Evolutionary conservation across 148 eudicot species (phyloP), one percentile per base, ranked within the genome.

Genomic region (Rhododendron kiyosumense): DNA sequence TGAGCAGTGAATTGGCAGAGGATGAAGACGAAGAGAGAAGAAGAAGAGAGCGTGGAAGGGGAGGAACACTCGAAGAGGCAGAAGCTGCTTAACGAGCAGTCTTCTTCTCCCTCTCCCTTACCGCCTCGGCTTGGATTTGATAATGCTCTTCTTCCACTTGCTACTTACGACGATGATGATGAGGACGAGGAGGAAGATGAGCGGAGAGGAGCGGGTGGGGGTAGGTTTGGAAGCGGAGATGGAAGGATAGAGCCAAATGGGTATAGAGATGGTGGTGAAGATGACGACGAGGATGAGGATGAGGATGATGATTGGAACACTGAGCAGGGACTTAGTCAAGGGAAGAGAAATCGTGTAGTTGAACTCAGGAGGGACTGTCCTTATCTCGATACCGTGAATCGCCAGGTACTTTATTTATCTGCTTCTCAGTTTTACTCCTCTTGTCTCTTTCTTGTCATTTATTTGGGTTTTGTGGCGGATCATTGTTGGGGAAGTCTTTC

Each of bases 311-410:
- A 89, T 0, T 92, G 91, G 0, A 88, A 88, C 11, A 89, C 87
- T 38, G 87, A 54, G 5, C 74, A 43, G 24, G 88, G 67, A 30
- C 76, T 59, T 65, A 61, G 77, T 85, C 89, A 86, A 83, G 92
- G 90, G 83, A 85, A 74, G 89, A 89, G 91, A 3, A 88, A 45
- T 49, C 93, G 98, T 3, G 41, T 81, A 3, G 86, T 92, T 48
- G 98, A 93, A 85, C 88, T 93, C 18, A 91, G 99, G 26, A 90
- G 92, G 89, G 98, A 95, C 84, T 97, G 98, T 76, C 98, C 99
- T 1, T 95, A 95, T 86, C 96, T 97, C 28, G 98, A 97, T 85
- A 97, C 98, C 38, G 99, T 97, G 49, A 95, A 94, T 90, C 95
- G 99, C 85, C 98, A 97, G 98, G 99, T 97, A 89, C 61, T 22